These are phyloP conservation scores for Fusarium kyushuense DNA, from an alignment of 2,329 filamentous ascomycete species.

Conservation along the genomic window DNA sequence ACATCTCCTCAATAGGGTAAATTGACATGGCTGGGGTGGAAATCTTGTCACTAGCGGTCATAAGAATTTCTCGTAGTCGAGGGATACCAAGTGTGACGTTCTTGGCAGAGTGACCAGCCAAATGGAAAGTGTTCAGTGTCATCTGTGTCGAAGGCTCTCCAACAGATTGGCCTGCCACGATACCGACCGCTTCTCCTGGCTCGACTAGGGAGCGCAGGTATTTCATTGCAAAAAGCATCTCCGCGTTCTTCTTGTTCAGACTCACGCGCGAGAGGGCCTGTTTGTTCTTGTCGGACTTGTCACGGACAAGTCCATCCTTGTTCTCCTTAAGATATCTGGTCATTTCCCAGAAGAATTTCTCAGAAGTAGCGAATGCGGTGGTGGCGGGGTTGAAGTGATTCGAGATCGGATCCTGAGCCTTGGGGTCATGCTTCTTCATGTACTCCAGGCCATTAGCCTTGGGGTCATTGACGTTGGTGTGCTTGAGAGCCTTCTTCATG, in stretches of 20 bases:
- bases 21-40: slow-evolving; percentile 93
- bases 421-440: slow-evolving; percentile 66
- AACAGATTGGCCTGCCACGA: slow-evolving; percentile 95
- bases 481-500: slow-evolving; percentile 85
- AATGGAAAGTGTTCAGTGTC: slow-evolving; percentile 99
- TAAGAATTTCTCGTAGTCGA: slow-evolving; percentile 94
- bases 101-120: slow-evolving; percentile 97
- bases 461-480: slow-evolving; percentile 66
- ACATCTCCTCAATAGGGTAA: slow-evolving; percentile 78
- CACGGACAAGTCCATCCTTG: slow-evolving; percentile 67
- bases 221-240: slow-evolving; percentile 88
- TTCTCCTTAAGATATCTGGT: slow-evolving; percentile 85
- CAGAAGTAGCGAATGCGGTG: slow-evolving; percentile 87
- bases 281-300: slow-evolving; percentile 57
- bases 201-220: slow-evolving; percentile 94
- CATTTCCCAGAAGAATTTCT: slow-evolving; percentile 81
- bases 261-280: slow-evolving; percentile 52
- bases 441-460: slow-evolving; percentile 83
- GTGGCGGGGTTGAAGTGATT: slow-evolving; percentile 80
- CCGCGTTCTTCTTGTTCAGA: slow-evolving; percentile 78
- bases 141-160: slow-evolving; percentile 99
- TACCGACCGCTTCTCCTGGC: slow-evolving; percentile 94
- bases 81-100: slow-evolving; percentile 99
- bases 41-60: slow-evolving; percentile 92
- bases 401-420: slow-evolving; percentile 80